These are phyloP conservation scores for Friedmanniomyces endolithicus DNA, from an alignment of 495 filamentous ascomycete genomes.

Conservation along the genomic window DNA sequence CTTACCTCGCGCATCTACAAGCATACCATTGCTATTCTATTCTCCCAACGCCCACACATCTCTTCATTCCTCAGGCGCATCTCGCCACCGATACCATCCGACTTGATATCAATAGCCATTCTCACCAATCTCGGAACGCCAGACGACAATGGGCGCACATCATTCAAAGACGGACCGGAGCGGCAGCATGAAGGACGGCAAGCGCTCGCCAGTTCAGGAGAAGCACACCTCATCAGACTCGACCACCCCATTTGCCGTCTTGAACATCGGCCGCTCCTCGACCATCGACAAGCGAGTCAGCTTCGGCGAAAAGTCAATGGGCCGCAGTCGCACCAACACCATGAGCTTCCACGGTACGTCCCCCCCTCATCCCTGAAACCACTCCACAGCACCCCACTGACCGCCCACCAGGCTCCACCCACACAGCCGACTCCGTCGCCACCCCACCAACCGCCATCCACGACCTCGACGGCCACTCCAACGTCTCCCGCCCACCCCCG, in stretches of 20 bases:
- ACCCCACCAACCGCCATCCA: neutral
- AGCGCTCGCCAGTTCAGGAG: constrained; percentile 2
- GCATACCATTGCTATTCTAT: neutral
- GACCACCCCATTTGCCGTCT: neutral
- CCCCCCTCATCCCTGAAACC: neutral
- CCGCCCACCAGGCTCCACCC: neutral
- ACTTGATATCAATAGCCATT: neutral
- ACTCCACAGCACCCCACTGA: neutral
- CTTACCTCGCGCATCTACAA: neutral
- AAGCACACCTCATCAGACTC: constrained; percentile 7
- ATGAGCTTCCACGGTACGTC: constrained; percentile 5
- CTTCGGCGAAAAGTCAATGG: neutral
- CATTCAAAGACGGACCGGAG: neutral
- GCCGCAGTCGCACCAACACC: constrained; percentile 2
- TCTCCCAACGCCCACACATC: neutral
- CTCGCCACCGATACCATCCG: neutral
- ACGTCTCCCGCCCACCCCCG: constrained; percentile 23
- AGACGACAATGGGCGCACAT: neutral
- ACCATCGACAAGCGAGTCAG: neutral
- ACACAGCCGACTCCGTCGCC: neutral
- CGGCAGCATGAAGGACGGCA: neutral
- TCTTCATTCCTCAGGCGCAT: neutral
- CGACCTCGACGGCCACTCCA: constrained; percentile 7
- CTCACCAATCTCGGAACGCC: neutral
- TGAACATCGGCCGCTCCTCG: neutral